Evolutionary conservation across 2,329 filamentous ascomycete species (phyloP).

Genomic region (Aspergillus thermomutatus): DNA sequence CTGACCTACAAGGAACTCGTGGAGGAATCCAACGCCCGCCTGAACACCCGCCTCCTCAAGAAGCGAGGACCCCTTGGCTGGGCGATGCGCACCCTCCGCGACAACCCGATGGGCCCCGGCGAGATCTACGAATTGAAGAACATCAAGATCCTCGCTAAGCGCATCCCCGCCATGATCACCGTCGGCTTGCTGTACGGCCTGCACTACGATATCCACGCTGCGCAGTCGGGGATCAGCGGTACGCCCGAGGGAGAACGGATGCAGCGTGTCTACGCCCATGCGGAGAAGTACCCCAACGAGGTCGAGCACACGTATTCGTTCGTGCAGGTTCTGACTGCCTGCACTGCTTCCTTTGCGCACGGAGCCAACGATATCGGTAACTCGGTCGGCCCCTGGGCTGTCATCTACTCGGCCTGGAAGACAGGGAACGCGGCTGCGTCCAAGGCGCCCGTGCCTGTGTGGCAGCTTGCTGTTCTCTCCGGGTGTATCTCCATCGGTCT

Average conservation of each 20-base stretch:
- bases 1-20: slow-evolving; percentile 62
- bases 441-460: slow-evolving; percentile 66
- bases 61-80: slow-evolving; percentile 69
- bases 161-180: slow-evolving; percentile 65
- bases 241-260: slow-evolving; percentile 72
- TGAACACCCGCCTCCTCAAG: slow-evolving; percentile 62
- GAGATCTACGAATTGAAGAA: slow-evolving; percentile 73
- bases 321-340: slow-evolving; percentile 53
- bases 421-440: slow-evolving; percentile 59
- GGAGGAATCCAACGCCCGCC: slow-evolving; percentile 53
- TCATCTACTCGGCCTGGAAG: slow-evolving; percentile 65
- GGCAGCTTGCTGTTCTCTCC: slow-evolving; percentile 71
- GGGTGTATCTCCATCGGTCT: slow-evolving; percentile 64
- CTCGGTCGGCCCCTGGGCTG: slow-evolving; percentile 66
- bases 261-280: slow-evolving; percentile 62
- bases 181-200: slow-evolving; percentile 67
- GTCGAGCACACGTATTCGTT: slow-evolving; percentile 61
- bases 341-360: slow-evolving; percentile 55
- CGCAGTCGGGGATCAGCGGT: slow-evolving; percentile 66
- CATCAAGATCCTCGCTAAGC: slow-evolving; percentile 60
- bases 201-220: slow-evolving; percentile 78
- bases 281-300: slow-evolving; percentile 65
- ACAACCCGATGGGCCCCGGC: slow-evolving; percentile 70
- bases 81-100: slow-evolving; percentile 74
- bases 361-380: slow-evolving; percentile 76